Percentiles rank a stretch among this genome's conserved stretches.
Conservation (phyloP, 768 basidiomycete species). For the Paxillus rubicundulus region DNA sequence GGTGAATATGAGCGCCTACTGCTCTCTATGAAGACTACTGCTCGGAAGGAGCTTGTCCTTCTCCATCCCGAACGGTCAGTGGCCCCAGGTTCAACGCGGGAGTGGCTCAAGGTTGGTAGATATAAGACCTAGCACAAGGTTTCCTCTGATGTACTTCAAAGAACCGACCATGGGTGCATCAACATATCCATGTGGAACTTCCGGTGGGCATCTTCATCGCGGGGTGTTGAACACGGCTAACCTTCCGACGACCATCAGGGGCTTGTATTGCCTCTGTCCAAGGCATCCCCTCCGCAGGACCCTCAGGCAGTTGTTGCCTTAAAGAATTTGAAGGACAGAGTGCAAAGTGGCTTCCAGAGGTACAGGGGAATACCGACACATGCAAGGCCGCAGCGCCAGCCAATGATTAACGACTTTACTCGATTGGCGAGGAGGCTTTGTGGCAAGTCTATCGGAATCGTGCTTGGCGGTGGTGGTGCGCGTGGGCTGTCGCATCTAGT, state of each 20-base stretch:
- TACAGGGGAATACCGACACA: conserved; percentile 69
- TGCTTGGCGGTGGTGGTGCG: conserved; percentile 97
- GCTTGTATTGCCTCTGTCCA: conserved; percentile 61
- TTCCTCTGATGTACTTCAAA: conserved; percentile 31
- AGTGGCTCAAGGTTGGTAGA: conserved; percentile 82
- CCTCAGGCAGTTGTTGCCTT: conserved; percentile 86
- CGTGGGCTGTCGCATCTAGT: conserved; percentile 78
- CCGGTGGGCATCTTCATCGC: conserved; percentile 46
- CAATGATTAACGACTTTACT: conserved; percentile 88
- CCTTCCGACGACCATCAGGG: conserved; percentile 47
- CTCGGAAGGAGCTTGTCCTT: conserved; percentile 94
- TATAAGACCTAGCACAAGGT: background rate
- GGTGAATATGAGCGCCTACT: conserved; percentile 95
- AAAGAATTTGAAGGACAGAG: conserved; percentile 89
- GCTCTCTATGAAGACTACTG: conserved; percentile 95
- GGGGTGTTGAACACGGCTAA: background rate
- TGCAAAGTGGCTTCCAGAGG: conserved; percentile 84
- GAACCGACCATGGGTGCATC: conserved; percentile 95
- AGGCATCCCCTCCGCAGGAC: conserved; percentile 65
- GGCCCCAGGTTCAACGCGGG: conserved; percentile 85
- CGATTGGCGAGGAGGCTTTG: conserved; percentile 88
- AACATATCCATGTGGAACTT: conserved; percentile 93
- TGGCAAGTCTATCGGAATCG: conserved; percentile 89
- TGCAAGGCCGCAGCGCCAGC: conserved; percentile 69
- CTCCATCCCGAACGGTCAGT: conserved; percentile 91